Conservation (phyloP, 108 stramenopile genomes). For the Mayamaea pseudoterrestris region DNA sequence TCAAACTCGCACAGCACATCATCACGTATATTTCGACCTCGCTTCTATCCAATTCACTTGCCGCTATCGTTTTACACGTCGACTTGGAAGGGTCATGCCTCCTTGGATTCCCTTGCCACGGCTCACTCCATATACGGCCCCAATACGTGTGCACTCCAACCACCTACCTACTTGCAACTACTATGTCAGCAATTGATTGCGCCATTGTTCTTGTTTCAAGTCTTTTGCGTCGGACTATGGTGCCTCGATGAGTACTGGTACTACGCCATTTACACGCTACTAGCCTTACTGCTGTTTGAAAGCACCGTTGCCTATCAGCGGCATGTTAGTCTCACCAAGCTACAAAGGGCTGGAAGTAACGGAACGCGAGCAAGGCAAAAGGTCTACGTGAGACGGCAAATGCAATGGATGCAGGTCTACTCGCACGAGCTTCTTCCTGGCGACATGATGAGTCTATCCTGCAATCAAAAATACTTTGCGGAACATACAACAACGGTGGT, state of each 20-base stretch:
- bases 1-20: background rate
- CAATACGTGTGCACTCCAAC: constrained; percentile 77
- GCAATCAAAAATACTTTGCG: constrained; percentile 20
- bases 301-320: constrained; percentile 81
- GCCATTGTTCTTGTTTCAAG: constrained; percentile 96
- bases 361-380: background rate
- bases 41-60: constrained; percentile 49
- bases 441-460: constrained; percentile 84
- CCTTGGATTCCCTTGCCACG: constrained; percentile 6
- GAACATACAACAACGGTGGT: constrained; percentile 7
- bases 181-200: constrained; percentile 83
- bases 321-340: constrained; percentile 55
- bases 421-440: constrained; percentile 79
- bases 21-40: constrained; percentile 27
- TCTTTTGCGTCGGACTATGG: constrained; percentile 95
- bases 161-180: constrained; percentile 79
- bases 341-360: constrained; percentile 36
- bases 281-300: constrained; percentile 88
- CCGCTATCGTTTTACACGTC: constrained; percentile 46
- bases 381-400: constrained; percentile 36
- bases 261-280: constrained; percentile 90
- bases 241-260: constrained; percentile 98
- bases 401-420: constrained; percentile 48
- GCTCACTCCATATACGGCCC: constrained; percentile 53
- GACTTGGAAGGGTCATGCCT: constrained; percentile 50